Percentiles rank a stretch among this genome's conserved stretches.
phyloP scores from a whole-genome alignment of 169 alveolate genomes.

The Plasmodium gaboni region DNA sequence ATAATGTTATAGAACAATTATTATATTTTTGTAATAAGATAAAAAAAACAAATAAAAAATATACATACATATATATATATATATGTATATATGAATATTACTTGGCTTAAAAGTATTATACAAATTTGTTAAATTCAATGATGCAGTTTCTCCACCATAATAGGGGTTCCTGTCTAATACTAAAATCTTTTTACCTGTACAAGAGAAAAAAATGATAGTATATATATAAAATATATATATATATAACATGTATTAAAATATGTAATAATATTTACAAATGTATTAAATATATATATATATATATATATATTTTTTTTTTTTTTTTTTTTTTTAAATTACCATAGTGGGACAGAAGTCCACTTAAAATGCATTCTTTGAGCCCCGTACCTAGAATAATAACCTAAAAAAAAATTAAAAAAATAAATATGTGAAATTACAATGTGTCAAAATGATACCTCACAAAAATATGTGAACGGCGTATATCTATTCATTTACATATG shows the following conservation, averaged over 20 bases:
- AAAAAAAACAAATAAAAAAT: neutral
- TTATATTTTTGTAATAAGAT: neutral
- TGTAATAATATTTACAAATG: neutral
- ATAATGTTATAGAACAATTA: neutral
- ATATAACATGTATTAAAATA: constrained; percentile 4
- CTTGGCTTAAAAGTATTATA: constrained; percentile 95
- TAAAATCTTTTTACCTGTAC: constrained; percentile 95
- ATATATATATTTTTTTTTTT: neutral
- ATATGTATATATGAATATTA: constrained; percentile 3
- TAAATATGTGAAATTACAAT: neutral
- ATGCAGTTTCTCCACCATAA: constrained; percentile 99
- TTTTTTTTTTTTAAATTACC: constrained; percentile 20
- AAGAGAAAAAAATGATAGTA: neutral
- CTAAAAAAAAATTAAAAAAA: constrained; percentile 27
- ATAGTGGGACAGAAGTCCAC: constrained; percentile 95
- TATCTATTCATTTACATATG: too few relatives aligned
- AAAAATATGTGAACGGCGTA: too few relatives aligned
- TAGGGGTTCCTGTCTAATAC: constrained; percentile 97
- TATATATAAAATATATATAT: neutral
- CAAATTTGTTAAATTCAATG: constrained; percentile 96
- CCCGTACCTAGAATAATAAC: constrained; percentile 99
- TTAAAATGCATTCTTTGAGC: constrained; percentile 96
- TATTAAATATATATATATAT: neutral
- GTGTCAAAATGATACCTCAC: neutral
- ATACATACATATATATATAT: neutral